Evolutionary conservation across 768 basidiomycete species (phyloP).

Genomic region (Xerocomellus dryophilus): DNA sequence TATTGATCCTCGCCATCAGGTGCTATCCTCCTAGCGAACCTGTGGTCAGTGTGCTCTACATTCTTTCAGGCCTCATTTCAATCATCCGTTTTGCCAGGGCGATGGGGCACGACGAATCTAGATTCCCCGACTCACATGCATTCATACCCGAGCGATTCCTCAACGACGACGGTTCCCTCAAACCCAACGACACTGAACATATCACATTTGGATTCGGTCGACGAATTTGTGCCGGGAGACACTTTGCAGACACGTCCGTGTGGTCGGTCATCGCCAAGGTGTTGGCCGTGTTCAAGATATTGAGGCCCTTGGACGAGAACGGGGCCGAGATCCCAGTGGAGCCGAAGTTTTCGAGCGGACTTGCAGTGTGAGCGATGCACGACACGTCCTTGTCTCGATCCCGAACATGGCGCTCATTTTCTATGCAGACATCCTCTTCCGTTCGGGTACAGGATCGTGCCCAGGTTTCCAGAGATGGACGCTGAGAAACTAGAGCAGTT

Average conservation of each 20-base stretch:
- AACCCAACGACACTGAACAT: slow-evolving; percentile 4
- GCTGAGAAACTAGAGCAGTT: background rate
- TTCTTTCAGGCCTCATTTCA: fast-evolving
- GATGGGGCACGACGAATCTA: slow-evolving; percentile 20
- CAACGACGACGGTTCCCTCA: slow-evolving; percentile 24
- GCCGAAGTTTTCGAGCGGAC: slow-evolving; percentile 8
- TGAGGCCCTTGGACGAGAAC: background rate
- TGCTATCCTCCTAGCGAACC: slow-evolving; percentile 3
- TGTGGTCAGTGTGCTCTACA: background rate
- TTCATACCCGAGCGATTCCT: slow-evolving; percentile 42
- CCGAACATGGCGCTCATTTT: background rate
- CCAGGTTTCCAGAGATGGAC: slow-evolving; percentile 4
- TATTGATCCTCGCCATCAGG: background rate
- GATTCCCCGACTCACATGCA: slow-evolving; percentile 34
- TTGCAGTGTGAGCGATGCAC: slow-evolving; percentile 4
- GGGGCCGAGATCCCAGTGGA: slow-evolving; percentile 17
- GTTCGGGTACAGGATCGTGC: slow-evolving; percentile 4
- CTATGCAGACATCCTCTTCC: slow-evolving; percentile 4
- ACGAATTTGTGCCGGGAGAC: slow-evolving; percentile 25
- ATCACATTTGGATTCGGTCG: slow-evolving; percentile 27
- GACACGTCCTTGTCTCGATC: background rate
- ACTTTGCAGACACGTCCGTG: slow-evolving; percentile 19
- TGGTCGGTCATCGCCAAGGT: slow-evolving; percentile 16
- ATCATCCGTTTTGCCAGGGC: background rate
- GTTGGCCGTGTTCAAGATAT: slow-evolving; percentile 4